Percentiles rank a stretch among this genome's conserved stretches.
phyloP scores from a whole-genome alignment of 495 filamentous ascomycete genomes.

The Penicillium ochrochloron region DNA sequence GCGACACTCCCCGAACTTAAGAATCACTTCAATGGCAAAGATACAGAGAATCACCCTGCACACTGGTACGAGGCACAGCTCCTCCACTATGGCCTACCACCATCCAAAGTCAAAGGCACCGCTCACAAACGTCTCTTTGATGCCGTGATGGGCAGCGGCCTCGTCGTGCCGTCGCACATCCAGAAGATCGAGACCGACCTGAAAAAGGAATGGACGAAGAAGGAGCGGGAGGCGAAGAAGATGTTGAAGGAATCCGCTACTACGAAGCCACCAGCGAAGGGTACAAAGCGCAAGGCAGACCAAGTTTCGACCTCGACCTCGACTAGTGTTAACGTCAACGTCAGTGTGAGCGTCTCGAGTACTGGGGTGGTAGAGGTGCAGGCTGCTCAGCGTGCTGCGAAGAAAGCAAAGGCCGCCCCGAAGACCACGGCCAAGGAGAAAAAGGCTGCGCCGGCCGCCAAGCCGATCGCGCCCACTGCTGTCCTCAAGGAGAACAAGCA shows the following conservation, averaged over 20 bases:
- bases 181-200: not conserved
- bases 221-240: not conserved
- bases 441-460: not conserved
- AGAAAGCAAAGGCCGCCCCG: conserved; percentile 1
- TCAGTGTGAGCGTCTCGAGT: conserved; percentile 5
- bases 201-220: conserved; percentile 1
- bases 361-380: not conserved
- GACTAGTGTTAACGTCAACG: conserved; percentile 6
- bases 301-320: not conserved
- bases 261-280: not conserved
- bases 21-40: not conserved
- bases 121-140: not conserved
- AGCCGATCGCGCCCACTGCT: not conserved
- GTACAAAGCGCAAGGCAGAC: conserved; percentile 10
- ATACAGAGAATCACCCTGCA: not conserved
- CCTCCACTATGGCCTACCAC: not conserved
- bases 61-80: conserved; percentile 2
- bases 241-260: conserved; percentile 3
- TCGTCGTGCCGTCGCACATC: not conserved
- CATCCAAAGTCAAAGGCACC: not conserved
- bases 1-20: not conserved
- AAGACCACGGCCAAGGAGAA: not conserved
- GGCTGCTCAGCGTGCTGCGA: not conserved
- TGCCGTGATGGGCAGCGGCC: not conserved
- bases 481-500: not conserved